Percentiles rank a stretch among this genome's conserved stretches.
These are phyloP conservation scores for Trypanosoma cruzi DNA, from an alignment of 208 protist species.

Conservation along the genomic window DNA sequence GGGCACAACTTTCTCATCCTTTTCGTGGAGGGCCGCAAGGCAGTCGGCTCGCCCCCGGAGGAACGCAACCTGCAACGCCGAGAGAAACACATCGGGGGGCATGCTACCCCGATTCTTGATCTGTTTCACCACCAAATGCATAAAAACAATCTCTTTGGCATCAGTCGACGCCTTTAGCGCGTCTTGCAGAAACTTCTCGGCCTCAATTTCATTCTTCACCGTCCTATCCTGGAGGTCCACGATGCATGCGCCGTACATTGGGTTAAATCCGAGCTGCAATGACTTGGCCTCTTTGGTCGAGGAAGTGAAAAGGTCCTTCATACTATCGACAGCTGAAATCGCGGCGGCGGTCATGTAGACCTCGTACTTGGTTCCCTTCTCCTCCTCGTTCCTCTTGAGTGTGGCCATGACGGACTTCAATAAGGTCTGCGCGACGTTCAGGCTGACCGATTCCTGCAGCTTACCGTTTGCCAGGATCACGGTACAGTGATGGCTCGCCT, in stretches of 20 bases:
- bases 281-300: constrained; percentile 23
- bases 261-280: constrained; percentile 54
- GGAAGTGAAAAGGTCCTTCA: constrained; percentile 45
- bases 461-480: constrained; percentile 48
- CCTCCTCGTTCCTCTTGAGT: constrained; percentile 31
- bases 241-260: constrained; percentile 59
- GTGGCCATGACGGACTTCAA: constrained; percentile 32
- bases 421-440: constrained; percentile 26
- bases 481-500: constrained; percentile 57
- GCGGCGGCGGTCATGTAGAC: constrained; percentile 35
- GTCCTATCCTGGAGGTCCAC: constrained; percentile 34
- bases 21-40: constrained; percentile 39
- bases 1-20: constrained; percentile 46
- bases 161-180: constrained; percentile 31
- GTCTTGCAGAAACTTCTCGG: constrained; percentile 29
- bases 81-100: constrained; percentile 39
- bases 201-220: constrained; percentile 30
- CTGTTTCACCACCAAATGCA: constrained; percentile 45
- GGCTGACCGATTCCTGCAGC: constrained; percentile 18
- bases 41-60: constrained; percentile 34
- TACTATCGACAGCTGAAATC: constrained; percentile 32
- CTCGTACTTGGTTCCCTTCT: constrained; percentile 36
- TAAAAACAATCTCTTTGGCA: constrained; percentile 35
- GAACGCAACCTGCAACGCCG: constrained; percentile 38
- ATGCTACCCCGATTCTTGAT: constrained; percentile 28